Percentiles rank a stretch among this genome's conserved stretches.
phyloP scores from a whole-genome alignment of 2,329 filamentous ascomycete genomes.

The Rhytidhysteron rufulum region DNA sequence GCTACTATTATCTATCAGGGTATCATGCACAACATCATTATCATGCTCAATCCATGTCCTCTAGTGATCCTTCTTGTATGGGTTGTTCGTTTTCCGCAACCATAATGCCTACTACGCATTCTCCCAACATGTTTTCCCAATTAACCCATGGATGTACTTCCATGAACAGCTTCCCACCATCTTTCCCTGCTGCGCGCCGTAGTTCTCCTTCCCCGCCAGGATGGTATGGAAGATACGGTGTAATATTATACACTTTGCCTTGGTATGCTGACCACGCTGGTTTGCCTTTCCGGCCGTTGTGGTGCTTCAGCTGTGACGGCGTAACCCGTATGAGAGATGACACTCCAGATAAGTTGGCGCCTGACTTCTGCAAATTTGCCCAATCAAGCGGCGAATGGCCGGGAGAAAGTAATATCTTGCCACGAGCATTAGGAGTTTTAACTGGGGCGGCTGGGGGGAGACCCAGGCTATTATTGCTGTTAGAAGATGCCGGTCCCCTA shows the following conservation, averaged over 20 bases:
- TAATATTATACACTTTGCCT: slow-evolving; percentile 91
- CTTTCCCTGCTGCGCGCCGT: slow-evolving; percentile 72
- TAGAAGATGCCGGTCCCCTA: slow-evolving; percentile 37
- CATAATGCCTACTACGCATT: slow-evolving; percentile 60
- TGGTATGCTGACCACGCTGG: slow-evolving; percentile 90
- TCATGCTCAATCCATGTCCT: slow-evolving; percentile 56
- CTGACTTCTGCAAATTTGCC: slow-evolving; percentile 79
- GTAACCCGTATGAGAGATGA: slow-evolving; percentile 66
- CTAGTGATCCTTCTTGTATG: slow-evolving; percentile 34
- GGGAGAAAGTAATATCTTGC: slow-evolving; percentile 77
- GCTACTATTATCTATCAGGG: background rate
- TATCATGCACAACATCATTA: background rate
- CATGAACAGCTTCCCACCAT: slow-evolving; percentile 60
- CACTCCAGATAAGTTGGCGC: slow-evolving; percentile 47
- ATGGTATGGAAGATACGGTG: slow-evolving; percentile 84
- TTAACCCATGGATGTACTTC: slow-evolving; percentile 67
- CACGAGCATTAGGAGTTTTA: slow-evolving; percentile 42
- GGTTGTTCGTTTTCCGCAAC: slow-evolving; percentile 51
- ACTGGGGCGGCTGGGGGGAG: slow-evolving; percentile 23
- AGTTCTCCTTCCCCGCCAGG: slow-evolving; percentile 80
- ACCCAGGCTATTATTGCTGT: slow-evolving; percentile 39
- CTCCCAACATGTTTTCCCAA: slow-evolving; percentile 62
- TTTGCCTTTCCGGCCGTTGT: slow-evolving; percentile 77
- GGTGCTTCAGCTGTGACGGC: slow-evolving; percentile 70
- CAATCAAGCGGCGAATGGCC: slow-evolving; percentile 95